Evolutionary conservation across 257 asterid genomes (phyloP).

Genomic region (Ocimum tenuiflorum): DNA sequence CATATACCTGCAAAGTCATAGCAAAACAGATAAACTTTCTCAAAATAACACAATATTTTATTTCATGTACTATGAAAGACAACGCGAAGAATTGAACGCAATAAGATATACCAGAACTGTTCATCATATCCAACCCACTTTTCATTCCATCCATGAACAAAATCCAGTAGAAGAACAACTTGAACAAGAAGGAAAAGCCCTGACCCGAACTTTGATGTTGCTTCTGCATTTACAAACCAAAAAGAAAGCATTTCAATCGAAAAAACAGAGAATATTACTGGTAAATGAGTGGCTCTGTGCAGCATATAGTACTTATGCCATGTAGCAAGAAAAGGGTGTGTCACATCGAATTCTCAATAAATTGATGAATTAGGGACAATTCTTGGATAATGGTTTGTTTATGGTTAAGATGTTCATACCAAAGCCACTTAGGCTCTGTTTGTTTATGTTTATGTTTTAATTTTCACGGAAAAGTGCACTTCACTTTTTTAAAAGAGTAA

Average conservation of each 20-base stretch:
- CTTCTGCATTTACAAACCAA: conserved; percentile 46
- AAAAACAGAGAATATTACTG: background rate
- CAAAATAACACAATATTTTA: background rate
- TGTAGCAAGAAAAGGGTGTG: background rate
- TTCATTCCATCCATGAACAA: conserved; percentile 86
- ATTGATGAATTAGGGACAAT: background rate
- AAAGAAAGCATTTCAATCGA: background rate
- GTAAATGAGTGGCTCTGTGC: background rate
- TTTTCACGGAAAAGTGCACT: too few species aligned
- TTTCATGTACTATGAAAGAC: background rate
- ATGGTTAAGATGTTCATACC: background rate
- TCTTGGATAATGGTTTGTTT: background rate
- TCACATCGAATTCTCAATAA: background rate
- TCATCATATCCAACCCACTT: conserved; percentile 92
- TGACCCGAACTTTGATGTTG: conserved; percentile 78
- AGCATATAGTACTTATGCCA: background rate
- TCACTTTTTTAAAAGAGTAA: too few species aligned
- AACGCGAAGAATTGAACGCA: background rate
- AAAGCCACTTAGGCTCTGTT: too few species aligned
- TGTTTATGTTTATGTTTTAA: too few species aligned
- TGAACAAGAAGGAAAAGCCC: conserved; percentile 86
- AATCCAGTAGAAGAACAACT: conserved; percentile 80
- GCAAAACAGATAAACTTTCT: background rate
- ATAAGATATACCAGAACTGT: conserved; percentile 53
- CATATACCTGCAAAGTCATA: conserved; percentile 48